Evolutionary conservation across 768 basidiomycete genomes (phyloP), one percentile per base, ranked within the genome.

Genomic region (Tylopilus cervinicoccineus): DNA sequence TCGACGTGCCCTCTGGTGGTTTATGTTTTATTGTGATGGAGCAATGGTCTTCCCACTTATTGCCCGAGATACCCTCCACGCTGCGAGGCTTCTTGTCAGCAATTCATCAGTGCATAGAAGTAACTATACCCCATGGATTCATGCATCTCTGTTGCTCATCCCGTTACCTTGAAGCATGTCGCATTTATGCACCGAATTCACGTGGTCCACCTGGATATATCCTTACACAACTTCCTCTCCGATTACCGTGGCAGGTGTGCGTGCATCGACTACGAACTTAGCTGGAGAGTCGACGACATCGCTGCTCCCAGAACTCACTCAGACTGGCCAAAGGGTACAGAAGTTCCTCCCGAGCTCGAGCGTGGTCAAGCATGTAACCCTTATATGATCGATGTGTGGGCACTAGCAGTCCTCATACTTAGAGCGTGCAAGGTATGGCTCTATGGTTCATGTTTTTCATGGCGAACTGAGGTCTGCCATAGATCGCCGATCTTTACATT

Each of bases 1-100:
- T 89, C 42, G 76, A 79, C 53, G 68, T 78, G 19, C 62, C 69
- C 3, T 59, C 70, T 10, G 82, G 85, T 49, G 62, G 70, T 41
- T 60, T 84, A 31, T 80, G 72, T 13, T 83, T 89, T 57, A 80
- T 89, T 47, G 80, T 88, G 22, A 88, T 87, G 85, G 87, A 88
- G 60, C 78, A 86, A 65, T 89, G 87, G 87, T 83, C 81, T 13
- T 72, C 84, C 11, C 76, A 83, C 46, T 68, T 87, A 19, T 70
- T 83, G 20, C 67, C 74, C 13, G 68, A 71, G 29, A 65, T 70
- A 22, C 80, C 82, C 6, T 76, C 74, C 58, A 79, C 72, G 53
- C 61, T 83, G 42, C 66, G 66, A 34, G 65, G 71, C 13, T 85
- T 86, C 56, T 63, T 88, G 22, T 70, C 69, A 5, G 76, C 76